A percentile compares a stretch with the other conserved stretches of the same genome.
These are phyloP conservation scores for Bruguiera gymnorhiza DNA, from an alignment of 345 rosid genomes.

Conservation along the genomic window DNA sequence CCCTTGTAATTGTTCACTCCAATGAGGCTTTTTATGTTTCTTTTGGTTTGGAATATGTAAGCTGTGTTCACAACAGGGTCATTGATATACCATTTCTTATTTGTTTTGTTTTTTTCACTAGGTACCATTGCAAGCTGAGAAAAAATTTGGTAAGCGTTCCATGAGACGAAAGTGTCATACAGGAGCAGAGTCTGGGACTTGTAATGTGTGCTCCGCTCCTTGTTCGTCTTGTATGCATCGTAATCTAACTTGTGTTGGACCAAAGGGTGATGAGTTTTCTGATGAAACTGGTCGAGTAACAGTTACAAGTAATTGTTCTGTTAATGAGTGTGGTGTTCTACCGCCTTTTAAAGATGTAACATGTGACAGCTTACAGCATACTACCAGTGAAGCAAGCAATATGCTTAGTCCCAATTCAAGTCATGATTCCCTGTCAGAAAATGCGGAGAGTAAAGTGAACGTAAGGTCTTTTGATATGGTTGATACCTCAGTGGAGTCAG, in stretches of 20 bases:
- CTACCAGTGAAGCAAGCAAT: conserved; percentile 64
- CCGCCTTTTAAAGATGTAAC: too few species aligned
- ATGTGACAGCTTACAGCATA: conserved; percentile 8
- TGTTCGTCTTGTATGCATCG: conserved; percentile 84
- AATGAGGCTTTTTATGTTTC: too few species aligned
- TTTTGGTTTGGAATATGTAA: too few species aligned
- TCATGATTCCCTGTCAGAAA: conserved; percentile 58
- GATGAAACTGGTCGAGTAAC: conserved; percentile 59
- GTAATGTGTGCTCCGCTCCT: conserved; percentile 76
- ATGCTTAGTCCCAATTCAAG: conserved; percentile 40
- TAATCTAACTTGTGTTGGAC: conserved; percentile 42
- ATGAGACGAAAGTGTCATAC: conserved; percentile 43
- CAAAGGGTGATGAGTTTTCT: conserved; percentile 53
- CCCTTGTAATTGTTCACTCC: too few species aligned
- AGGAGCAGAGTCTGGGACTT: conserved; percentile 67
- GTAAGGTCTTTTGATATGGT: conserved; percentile 38
- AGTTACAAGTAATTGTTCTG: conserved; percentile 54
- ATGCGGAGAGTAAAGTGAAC: conserved; percentile 57
- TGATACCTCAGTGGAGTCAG: conserved; percentile 40
- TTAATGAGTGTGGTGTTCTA: conserved; percentile 38
- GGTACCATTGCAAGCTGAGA: conserved; percentile 36
- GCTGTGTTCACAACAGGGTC: not conserved
- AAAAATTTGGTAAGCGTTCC: conserved; percentile 35
- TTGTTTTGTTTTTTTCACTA: conserved; percentile 20
- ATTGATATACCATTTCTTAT: conserved; percentile 3